A percentile compares a stretch with the other conserved stretches of the same genome.
phyloP scores from a whole-genome alignment of 306 rosid genomes.

The Begonia fuchsioides region DNA sequence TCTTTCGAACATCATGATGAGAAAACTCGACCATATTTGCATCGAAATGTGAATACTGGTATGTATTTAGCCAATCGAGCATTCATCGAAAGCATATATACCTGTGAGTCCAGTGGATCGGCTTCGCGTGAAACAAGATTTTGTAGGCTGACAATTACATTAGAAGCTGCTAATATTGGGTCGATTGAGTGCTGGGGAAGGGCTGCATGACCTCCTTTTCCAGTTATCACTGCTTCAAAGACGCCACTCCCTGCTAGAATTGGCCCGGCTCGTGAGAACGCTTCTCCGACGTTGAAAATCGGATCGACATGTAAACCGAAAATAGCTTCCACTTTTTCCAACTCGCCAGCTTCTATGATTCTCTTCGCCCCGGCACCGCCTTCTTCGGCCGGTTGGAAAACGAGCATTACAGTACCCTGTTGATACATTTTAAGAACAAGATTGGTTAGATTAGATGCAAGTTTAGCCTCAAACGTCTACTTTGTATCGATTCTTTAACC shows the following conservation, averaged over 20 bases:
- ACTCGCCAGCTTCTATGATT: slow-evolving; percentile 32
- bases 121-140: slow-evolving; percentile 84
- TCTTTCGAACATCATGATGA: slow-evolving; percentile 1
- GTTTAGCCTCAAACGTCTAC: too few relatives aligned
- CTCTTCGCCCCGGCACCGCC: slow-evolving; percentile 59
- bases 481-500: too few relatives aligned
- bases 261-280: slow-evolving; percentile 47
- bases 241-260: slow-evolving; percentile 49
- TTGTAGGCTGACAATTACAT: slow-evolving; percentile 71
- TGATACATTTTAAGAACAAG: not conserved
- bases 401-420: slow-evolving; percentile 66
- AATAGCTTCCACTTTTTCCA: slow-evolving; percentile 53
- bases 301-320: slow-evolving; percentile 45
- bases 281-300: slow-evolving; percentile 16
- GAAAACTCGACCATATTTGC: slow-evolving; percentile 10
- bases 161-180: slow-evolving; percentile 77
- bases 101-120: slow-evolving; percentile 78
- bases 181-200: slow-evolving; percentile 72
- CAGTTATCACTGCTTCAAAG: slow-evolving; percentile 70
- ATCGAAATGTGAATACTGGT: slow-evolving; percentile 3
- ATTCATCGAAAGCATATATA: not conserved
- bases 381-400: slow-evolving; percentile 87
- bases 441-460: too few relatives aligned
- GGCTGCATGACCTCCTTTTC: slow-evolving; percentile 93
- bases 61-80: not conserved